Percentiles rank a stretch among this genome's conserved stretches.
phyloP scores from a whole-genome alignment of 2,329 filamentous ascomycete species.

The Aschersonia sp. region DNA sequence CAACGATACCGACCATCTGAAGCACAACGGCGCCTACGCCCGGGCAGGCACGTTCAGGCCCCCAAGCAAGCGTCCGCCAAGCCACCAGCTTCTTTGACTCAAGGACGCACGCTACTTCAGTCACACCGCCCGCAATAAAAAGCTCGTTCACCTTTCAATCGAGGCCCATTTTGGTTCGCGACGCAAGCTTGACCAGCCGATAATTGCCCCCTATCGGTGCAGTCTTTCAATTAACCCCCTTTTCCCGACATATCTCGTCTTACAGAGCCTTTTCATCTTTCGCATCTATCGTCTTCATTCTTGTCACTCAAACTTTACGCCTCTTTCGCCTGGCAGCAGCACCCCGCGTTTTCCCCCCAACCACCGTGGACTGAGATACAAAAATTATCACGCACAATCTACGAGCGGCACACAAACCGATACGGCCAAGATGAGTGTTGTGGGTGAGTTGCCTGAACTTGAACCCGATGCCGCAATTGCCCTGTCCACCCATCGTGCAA shows the following conservation, averaged over 20 bases:
- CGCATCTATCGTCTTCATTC: too few species aligned
- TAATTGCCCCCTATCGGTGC: too few species aligned
- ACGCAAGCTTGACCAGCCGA: too few species aligned
- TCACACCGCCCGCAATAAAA: too few species aligned
- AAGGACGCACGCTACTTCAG: too few species aligned
- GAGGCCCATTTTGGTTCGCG: too few species aligned
- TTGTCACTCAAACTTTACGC: not conserved
- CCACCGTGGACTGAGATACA: slow-evolving; percentile 1
- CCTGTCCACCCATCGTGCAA: not conserved
- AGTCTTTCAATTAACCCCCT: too few species aligned
- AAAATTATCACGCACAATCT: slow-evolving; percentile 1
- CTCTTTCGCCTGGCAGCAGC: not conserved
- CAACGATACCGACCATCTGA: not conserved
- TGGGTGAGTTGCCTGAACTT: slow-evolving; percentile 24
- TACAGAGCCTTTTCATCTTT: too few species aligned
- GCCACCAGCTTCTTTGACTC: too few species aligned
- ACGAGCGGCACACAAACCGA: not conserved
- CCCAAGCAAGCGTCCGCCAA: too few species aligned
- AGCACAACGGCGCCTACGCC: not conserved
- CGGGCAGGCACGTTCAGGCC: not conserved
- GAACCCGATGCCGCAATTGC: not conserved
- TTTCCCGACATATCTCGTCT: too few species aligned
- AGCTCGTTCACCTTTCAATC: too few species aligned
- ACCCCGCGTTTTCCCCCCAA: slow-evolving; percentile 1
- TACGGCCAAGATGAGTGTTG: slow-evolving; percentile 36